phyloP scores from a whole-genome alignment of 441 rosid genomes.

The Pelargonium fulgidum region DNA sequence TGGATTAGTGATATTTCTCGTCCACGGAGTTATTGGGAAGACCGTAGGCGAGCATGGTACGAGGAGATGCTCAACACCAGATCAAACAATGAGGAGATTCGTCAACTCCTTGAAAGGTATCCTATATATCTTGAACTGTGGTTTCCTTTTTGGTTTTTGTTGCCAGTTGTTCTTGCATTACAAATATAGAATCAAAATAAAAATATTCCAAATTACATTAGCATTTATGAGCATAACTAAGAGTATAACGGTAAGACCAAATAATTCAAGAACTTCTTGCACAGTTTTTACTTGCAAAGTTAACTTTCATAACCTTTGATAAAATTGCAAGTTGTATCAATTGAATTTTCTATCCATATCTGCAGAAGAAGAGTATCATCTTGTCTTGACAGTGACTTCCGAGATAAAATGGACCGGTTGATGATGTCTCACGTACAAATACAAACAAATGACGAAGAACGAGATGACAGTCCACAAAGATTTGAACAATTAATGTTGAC shows the following conservation, averaged over 20 bases:
- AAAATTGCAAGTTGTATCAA: too few relatives aligned
- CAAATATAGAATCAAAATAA: too few relatives aligned
- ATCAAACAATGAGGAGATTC: slow-evolving; percentile 43
- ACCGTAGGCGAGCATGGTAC: slow-evolving; percentile 59
- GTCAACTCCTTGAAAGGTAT: slow-evolving; percentile 75
- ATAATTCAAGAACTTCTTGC: neutral
- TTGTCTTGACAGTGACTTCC: slow-evolving; percentile 54
- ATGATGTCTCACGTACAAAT: slow-evolving; percentile 38
- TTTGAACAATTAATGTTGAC: slow-evolving; percentile 32
- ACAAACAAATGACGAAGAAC: slow-evolving; percentile 34
- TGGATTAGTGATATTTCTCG: slow-evolving; percentile 68
- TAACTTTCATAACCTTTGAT: too few relatives aligned
- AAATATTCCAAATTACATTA: too few relatives aligned
- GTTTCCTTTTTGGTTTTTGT: too few relatives aligned
- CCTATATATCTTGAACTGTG: too few relatives aligned
- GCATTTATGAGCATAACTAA: too few relatives aligned
- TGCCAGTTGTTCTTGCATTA: too few relatives aligned
- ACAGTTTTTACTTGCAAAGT: too few relatives aligned
- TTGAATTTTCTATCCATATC: neutral
- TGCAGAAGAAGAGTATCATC: slow-evolving; percentile 73
- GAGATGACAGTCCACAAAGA: slow-evolving; percentile 33
- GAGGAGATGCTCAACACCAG: slow-evolving; percentile 46
- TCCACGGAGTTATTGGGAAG: slow-evolving; percentile 90
- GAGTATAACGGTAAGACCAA: too few relatives aligned
- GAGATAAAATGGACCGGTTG: slow-evolving; percentile 54